phyloP scores from a whole-genome alignment of 257 asterid species.

The Solanum virginianum region DNA sequence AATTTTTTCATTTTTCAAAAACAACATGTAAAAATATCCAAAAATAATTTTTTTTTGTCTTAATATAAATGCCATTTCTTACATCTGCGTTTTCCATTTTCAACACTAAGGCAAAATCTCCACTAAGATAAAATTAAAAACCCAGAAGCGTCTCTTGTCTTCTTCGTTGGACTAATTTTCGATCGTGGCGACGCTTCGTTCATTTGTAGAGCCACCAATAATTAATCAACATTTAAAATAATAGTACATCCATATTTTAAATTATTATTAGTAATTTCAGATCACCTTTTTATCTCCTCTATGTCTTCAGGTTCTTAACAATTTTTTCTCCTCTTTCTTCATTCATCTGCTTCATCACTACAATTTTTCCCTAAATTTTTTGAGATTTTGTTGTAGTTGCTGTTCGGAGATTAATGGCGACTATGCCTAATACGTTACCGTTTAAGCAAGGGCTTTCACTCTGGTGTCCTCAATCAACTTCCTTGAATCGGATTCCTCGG shows the following conservation, averaged over 20 bases:
- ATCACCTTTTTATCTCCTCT: not conserved
- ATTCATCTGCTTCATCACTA: not conserved
- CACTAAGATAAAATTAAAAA: not conserved
- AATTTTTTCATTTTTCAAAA: not conserved
- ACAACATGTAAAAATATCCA: not conserved
- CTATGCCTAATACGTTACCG: constrained; percentile 35
- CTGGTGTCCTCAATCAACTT: constrained; percentile 44
- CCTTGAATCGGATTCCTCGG: constrained; percentile 24
- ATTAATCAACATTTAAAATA: not conserved
- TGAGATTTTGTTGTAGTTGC: constrained; percentile 1
- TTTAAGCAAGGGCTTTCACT: constrained; percentile 58
- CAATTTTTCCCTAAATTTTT: not conserved
- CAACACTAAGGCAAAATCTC: not conserved
- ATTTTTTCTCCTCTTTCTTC: not conserved
- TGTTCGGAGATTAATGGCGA: constrained; percentile 35
- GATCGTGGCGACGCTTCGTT: not conserved
- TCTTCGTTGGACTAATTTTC: not conserved
- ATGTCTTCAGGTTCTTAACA: constrained; percentile 7
- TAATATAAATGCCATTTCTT: not conserved
- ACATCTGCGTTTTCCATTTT: not conserved
- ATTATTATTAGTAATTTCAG: not conserved
- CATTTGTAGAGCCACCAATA: not conserved
- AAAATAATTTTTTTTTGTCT: not conserved
- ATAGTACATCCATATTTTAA: not conserved
- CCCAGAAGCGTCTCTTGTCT: not conserved